phyloP scores from a whole-genome alignment of 2,329 filamentous ascomycete genomes.

The Aspergillus melleus region DNA sequence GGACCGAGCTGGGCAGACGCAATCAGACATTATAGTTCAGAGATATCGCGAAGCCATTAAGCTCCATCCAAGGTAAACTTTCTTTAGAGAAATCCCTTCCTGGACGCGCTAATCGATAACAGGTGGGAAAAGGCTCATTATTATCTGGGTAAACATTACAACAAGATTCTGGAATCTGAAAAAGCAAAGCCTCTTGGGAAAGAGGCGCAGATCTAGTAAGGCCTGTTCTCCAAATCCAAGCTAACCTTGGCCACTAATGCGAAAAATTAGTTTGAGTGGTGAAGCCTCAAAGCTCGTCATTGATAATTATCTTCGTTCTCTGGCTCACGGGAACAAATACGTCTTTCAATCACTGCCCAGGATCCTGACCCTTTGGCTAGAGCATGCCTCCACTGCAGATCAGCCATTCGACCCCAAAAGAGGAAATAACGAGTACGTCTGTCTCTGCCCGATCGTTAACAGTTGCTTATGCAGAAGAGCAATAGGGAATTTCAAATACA shows the following conservation, averaged over 20 bases:
- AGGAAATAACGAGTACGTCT: slow-evolving; percentile 45
- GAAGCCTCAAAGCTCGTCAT: slow-evolving; percentile 86
- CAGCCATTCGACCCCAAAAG: slow-evolving; percentile 55
- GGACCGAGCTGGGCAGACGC: slow-evolving; percentile 89
- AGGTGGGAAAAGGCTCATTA: slow-evolving; percentile 98
- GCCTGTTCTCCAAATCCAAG: neutral
- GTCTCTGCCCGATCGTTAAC: neutral
- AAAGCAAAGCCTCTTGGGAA: slow-evolving; percentile 73
- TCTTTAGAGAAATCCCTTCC: neutral
- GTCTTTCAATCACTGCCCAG: slow-evolving; percentile 92
- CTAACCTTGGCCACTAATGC: slow-evolving; percentile 15
- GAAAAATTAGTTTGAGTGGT: slow-evolving; percentile 60
- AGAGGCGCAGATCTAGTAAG: slow-evolving; percentile 68
- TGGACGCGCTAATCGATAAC: slow-evolving; percentile 7
- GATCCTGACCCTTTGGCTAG: slow-evolving; percentile 89
- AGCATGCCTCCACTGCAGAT: slow-evolving; percentile 76
- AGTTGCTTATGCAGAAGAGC: neutral
- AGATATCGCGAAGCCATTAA: slow-evolving; percentile 75
- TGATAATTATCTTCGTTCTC: slow-evolving; percentile 86
- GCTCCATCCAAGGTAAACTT: slow-evolving; percentile 36
- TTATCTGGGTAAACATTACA: slow-evolving; percentile 94
- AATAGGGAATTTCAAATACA: slow-evolving; percentile 48
- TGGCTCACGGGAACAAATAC: slow-evolving; percentile 90
- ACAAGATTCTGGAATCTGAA: slow-evolving; percentile 90
- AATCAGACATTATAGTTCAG: slow-evolving; percentile 73